A percentile compares a stretch with the other conserved stretches of the same genome.
Evolutionary conservation across 2,329 filamentous ascomycete genomes (phyloP).

Genomic region (Botrytis fabae): DNA sequence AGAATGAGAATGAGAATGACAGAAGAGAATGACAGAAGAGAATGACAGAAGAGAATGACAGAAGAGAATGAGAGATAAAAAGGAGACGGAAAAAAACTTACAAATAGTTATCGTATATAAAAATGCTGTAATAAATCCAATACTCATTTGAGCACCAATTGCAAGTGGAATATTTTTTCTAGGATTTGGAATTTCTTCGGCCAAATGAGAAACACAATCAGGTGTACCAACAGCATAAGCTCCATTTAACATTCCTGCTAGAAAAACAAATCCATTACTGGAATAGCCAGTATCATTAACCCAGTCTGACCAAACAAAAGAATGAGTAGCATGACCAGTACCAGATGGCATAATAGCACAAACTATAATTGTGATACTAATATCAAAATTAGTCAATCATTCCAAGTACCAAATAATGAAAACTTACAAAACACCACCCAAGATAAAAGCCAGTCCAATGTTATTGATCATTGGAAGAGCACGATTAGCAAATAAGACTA

Average conservation of each 20-base stretch:
- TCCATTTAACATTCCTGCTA: conserved; percentile 64
- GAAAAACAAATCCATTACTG: conserved; percentile 57
- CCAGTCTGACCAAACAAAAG: conserved; percentile 50
- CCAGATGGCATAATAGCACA: conserved; percentile 55
- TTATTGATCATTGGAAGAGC: conserved; percentile 54
- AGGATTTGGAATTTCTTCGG: conserved; percentile 61
- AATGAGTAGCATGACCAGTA: conserved; percentile 45
- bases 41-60: too few species aligned
- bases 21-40: too few species aligned
- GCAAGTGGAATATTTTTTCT: conserved; percentile 55
- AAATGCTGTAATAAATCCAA: conserved; percentile 54
- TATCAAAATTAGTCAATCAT: background rate
- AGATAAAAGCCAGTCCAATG: conserved; percentile 54
- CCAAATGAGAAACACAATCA: conserved; percentile 64
- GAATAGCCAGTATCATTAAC: conserved; percentile 47
- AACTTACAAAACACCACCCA: conserved; percentile 48
- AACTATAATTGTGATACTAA: conserved; percentile 45
- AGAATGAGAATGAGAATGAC: too few species aligned
- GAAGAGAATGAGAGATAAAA: background rate
- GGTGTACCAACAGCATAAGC: conserved; percentile 67
- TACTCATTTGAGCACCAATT: conserved; percentile 51
- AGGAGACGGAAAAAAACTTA: background rate
- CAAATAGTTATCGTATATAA: conserved; percentile 51
- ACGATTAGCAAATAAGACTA: conserved; percentile 56
- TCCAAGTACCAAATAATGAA: background rate